Evolutionary conservation across 768 basidiomycete genomes (phyloP), one percentile per base, ranked within the genome.

Genomic region (Rhizopogon rudus): DNA sequence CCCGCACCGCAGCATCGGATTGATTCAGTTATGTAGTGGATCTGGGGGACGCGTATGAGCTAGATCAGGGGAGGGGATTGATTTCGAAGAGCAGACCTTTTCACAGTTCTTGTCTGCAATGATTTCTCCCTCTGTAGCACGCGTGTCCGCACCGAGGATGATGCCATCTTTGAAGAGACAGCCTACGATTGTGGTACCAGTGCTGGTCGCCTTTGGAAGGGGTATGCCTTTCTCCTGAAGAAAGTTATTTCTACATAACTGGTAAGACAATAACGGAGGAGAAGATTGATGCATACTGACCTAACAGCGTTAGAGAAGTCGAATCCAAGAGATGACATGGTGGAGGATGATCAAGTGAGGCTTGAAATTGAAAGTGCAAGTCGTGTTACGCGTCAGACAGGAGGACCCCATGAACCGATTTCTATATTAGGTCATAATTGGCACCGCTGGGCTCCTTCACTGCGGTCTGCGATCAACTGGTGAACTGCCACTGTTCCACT

Each of bases 101-200:
- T 98, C 97, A 73, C 97, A 99, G 75, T 99, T 99, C 83, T 99
- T 98, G 77, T 98, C 96, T 0, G 93, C 93, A 28, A 99, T 92
- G 60, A 98, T 98, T 22, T 83, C 81, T 1, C 96, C 97, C 57
- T 87, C 91, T 0, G 97, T 98, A 4, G 97, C 95, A 63, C 96
- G 81, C 1, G 97, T 99, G 71, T 98, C 97, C 13, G 97, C 97
- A 44, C 96, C 97, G 5, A 99, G 81, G 16, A 96, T 82, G 61
- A 99, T 86, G 5, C 97, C 97, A 66, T 92, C 91, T 61, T 86
- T 87, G 72, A 89, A 98, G 53, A 97, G 73, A 65, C 93, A 93
- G 28, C 97, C 97, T 16, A 99, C 97, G 76, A 99, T 98, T 48
- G 96, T 99, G 4, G 96, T 99, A 63, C 94, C 95, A 0, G 91